Evolutionary conservation across 2,329 filamentous ascomycete species (phyloP), one percentile per base, ranked within the genome.

Genomic region (Trichothecium roseum): DNA sequence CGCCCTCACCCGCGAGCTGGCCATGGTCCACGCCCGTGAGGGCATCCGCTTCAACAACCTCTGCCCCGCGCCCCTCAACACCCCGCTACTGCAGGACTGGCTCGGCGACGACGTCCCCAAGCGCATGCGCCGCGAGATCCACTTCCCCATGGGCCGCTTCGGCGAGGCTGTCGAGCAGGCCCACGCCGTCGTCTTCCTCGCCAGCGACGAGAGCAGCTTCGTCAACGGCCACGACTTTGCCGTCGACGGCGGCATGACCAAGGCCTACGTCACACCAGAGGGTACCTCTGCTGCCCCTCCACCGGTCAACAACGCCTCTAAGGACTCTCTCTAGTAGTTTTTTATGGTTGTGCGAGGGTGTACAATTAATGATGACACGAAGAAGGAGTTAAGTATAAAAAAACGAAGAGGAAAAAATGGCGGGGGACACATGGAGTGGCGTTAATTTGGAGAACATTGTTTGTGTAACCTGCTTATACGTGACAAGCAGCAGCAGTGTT

Each of bases 131-230:
- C 81, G 87, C 38, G 86, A 94, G 66, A 71, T 94, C 16, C 87
- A 94, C 60, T 94, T 94, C 69, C 87, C 87, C 5, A 75, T 72
- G 7, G 87, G 87, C 29, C 76, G 88, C 10, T 94, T 94, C 51
- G 87, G 87, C 34, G 87, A 95, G 68, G 84, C 88, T n/a, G 66
- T 94, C 41, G 87, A 95, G 68, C 87, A 94, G 66, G 87, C 87
- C 0, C 82, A 93, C 43, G 87, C 84, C 6, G 87, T 94, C 1
- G 55, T 94, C 7, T 94, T 94, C 64, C 62, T 94, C 41, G 86
- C 86, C 8, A 87, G 80, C 45, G 86, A 94, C 47, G 86, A 94
- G 66, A 78, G 81, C 52, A 85, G 82, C 66, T 94, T 93, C 50
- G 83, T 94, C 51, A 94, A 91, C 45, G 87, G 84, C 9, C 81